A percentile compares a stretch with the other conserved stretches of the same genome.
These are phyloP conservation scores for Boletus tylopilopsis DNA, from an alignment of 768 basidiomycete genomes.

Conservation along the genomic window DNA sequence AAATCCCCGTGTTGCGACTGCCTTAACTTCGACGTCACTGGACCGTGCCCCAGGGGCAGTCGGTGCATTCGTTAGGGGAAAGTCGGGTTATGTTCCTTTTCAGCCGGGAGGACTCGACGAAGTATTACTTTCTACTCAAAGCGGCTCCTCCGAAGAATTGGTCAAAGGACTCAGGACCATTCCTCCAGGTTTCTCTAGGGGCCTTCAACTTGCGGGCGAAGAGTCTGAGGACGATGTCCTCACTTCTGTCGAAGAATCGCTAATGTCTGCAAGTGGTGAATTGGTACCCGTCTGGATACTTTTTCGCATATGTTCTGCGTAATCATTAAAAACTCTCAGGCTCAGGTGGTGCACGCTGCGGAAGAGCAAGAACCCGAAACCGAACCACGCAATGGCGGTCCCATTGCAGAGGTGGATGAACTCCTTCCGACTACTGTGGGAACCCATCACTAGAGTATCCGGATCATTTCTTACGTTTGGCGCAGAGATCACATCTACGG, in stretches of 20 bases:
- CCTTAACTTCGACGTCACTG: conserved; percentile 81
- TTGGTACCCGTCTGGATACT: conserved; percentile 11
- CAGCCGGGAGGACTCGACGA: conserved; percentile 91
- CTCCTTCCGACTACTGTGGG: conserved; percentile 63
- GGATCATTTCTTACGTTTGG: conserved; percentile 6
- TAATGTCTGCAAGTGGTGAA: conserved; percentile 8
- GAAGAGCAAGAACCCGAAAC: conserved; percentile 24
- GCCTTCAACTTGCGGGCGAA: conserved; percentile 67
- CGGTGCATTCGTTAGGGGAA: conserved; percentile 87
- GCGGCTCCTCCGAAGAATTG: conserved; percentile 36
- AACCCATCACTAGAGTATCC: neutral
- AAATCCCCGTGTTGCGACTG: conserved; percentile 55
- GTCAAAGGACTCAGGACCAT: conserved; percentile 52
- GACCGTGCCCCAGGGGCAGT: conserved; percentile 78
- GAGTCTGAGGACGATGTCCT: conserved; percentile 46
- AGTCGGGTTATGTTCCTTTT: conserved; percentile 91
- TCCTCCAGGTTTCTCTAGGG: conserved; percentile 81
- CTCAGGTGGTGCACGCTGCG: conserved; percentile 13
- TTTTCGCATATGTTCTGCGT: conserved; percentile 18
- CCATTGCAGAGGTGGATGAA: conserved; percentile 63
- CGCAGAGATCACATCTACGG: conserved; percentile 55
- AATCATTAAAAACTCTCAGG: conserved; percentile 22
- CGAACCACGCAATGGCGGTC: conserved; percentile 13
- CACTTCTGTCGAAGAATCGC: conserved; percentile 24
- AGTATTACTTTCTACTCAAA: conserved; percentile 34